Evolutionary conservation across 2,329 filamentous ascomycete genomes (phyloP).

Genomic region (Dothideomycetidae sp.): DNA sequence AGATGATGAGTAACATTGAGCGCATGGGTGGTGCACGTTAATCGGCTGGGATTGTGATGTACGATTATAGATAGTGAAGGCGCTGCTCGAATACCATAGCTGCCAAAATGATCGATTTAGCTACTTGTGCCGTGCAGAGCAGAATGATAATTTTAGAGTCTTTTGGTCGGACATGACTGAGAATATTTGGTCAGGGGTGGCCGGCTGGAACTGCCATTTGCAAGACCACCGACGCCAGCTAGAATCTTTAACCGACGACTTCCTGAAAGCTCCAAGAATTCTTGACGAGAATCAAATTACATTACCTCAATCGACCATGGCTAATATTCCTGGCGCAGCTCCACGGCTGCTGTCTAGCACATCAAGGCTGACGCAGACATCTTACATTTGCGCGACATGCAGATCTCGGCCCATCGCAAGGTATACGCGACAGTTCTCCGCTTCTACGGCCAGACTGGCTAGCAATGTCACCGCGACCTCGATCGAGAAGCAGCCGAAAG

Average conservation of each 20-base stretch:
- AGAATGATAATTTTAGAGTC: too few species aligned
- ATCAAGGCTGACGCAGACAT: not conserved
- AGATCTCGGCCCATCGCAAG: not conserved
- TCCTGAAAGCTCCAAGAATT: not conserved
- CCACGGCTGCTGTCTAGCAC: not conserved
- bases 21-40: constrained; percentile 69
- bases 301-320: too few species aligned
- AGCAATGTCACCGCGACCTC: not conserved
- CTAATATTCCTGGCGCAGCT: not conserved
- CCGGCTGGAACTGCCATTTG: too few species aligned
- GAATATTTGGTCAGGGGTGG: too few species aligned
- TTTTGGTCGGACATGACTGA: too few species aligned
- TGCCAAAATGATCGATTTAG: too few species aligned
- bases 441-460: not conserved
- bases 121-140: too few species aligned
- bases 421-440: not conserved
- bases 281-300: too few species aligned
- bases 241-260: not conserved
- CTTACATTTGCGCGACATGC: not conserved
- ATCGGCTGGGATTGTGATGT: too few species aligned
- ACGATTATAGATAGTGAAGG: too few species aligned
- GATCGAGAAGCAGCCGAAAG: not conserved
- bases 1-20: constrained; percentile 76
- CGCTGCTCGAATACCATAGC: too few species aligned
- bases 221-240: too few species aligned